Conservation (phyloP, 2,329 filamentous ascomycete genomes). For the Zymoseptoria passerinii region DNA sequence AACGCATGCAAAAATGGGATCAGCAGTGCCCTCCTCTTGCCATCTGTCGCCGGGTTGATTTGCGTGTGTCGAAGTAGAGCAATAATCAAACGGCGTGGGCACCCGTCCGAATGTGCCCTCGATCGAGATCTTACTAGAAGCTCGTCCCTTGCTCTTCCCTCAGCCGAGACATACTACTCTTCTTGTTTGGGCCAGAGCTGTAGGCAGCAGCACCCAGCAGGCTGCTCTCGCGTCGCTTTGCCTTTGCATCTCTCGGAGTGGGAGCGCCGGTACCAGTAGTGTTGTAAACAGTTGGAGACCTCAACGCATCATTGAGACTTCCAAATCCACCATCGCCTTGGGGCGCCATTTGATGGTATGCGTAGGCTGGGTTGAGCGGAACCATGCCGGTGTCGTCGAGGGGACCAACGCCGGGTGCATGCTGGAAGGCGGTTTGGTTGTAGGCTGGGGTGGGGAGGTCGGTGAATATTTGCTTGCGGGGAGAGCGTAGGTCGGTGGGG, state of each 20-base stretch:
- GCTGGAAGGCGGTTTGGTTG: slow-evolving; percentile 43
- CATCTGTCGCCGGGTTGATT: neutral
- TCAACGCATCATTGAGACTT: slow-evolving; percentile 29
- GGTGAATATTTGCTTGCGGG: slow-evolving; percentile 57
- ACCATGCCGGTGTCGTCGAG: slow-evolving; percentile 24
- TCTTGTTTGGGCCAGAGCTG: slow-evolving; percentile 21
- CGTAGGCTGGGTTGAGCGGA: slow-evolving; percentile 23
- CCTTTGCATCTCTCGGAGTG: slow-evolving; percentile 18
- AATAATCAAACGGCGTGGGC: neutral
- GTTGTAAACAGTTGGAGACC: slow-evolving; percentile 19
- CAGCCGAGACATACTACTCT: slow-evolving; percentile 29
- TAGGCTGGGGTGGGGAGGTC: slow-evolving; percentile 58
- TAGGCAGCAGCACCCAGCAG: slow-evolving; percentile 21
- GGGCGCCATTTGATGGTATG: slow-evolving; percentile 26
- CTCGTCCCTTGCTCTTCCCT: slow-evolving; percentile 26
- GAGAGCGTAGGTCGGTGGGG: slow-evolving; percentile 52
- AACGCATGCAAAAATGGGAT: neutral
- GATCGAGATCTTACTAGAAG: slow-evolving; percentile 12
- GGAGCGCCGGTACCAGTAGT: slow-evolving; percentile 11
- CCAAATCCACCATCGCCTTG: slow-evolving; percentile 28
- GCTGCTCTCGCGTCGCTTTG: slow-evolving; percentile 25
- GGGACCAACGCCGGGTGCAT: slow-evolving; percentile 1
- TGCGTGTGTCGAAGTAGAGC: neutral
- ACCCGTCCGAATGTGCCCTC: neutral
- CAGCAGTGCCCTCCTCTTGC: neutral